Percentiles rank a stretch among this genome's conserved stretches.
Conservation (phyloP, 805 yeast genomes). For the Starmerella apis region DNA sequence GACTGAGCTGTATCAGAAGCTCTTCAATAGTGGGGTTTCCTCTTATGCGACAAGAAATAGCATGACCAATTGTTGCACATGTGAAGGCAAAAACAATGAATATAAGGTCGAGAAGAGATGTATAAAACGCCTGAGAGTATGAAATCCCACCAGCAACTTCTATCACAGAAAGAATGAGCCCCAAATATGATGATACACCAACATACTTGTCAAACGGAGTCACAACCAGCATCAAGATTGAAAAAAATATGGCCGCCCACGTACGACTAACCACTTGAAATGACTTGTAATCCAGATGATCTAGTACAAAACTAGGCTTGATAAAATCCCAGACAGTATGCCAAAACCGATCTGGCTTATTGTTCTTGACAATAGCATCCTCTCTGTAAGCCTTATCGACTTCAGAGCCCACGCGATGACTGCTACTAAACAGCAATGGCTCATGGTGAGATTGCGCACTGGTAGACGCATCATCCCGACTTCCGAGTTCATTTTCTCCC, state of each 20-base stretch:
- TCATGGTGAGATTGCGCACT: not conserved
- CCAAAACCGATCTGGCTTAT: not conserved
- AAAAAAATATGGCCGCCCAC: slow-evolving; percentile 23
- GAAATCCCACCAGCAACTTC: slow-evolving; percentile 26
- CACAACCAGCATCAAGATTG: slow-evolving; percentile 17
- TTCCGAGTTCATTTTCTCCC: not conserved
- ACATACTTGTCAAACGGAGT: slow-evolving; percentile 16
- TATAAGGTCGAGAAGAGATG: slow-evolving; percentile 11
- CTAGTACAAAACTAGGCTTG: slow-evolving; percentile 21
- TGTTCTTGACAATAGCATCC: not conserved
- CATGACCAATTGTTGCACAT: slow-evolving; percentile 18
- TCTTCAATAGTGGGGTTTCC: slow-evolving; percentile 19
- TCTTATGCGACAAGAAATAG: slow-evolving; percentile 23
- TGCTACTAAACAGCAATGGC: slow-evolving; percentile 1
- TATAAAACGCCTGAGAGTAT: slow-evolving; percentile 10
- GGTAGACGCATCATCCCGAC: not conserved
- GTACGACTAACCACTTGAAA: slow-evolving; percentile 22
- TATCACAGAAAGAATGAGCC: slow-evolving; percentile 19
- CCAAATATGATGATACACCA: slow-evolving; percentile 23
- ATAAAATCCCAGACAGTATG: not conserved
- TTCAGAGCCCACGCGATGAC: not conserved
- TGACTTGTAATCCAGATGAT: slow-evolving; percentile 24
- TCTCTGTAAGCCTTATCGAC: not conserved
- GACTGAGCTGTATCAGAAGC: slow-evolving; percentile 13
- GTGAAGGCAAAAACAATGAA: slow-evolving; percentile 14